Evolutionary conservation across 129 eudicot genomes (phyloP).

Genomic region (Pittosporum tobira): DNA sequence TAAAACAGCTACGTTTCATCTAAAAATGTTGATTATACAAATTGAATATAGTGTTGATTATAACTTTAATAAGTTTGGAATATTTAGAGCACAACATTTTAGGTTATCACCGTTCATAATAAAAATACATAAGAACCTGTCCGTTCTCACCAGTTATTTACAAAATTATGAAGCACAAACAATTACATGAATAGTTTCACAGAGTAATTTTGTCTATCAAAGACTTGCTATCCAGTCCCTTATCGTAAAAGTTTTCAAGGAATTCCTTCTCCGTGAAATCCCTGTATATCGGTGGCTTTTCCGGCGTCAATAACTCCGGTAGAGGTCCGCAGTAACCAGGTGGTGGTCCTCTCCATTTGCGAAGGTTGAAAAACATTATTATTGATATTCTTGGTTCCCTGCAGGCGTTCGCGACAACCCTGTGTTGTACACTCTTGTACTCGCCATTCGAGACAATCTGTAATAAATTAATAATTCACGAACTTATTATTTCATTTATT

Average conservation of each 20-base stretch:
- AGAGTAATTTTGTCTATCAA: neutral
- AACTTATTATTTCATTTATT: no score
- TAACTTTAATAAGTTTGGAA: no score
- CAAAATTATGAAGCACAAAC: no score
- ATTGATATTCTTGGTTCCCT: slow-evolving; percentile 13
- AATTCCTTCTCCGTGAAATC: slow-evolving; percentile 13
- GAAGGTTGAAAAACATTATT: slow-evolving; percentile 9
- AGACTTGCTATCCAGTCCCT: slow-evolving; percentile 18
- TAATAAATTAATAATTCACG: no score
- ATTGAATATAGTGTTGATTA: no score
- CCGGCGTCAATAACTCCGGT: slow-evolving; percentile 18
- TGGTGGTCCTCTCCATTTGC: slow-evolving; percentile 5
- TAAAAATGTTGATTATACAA: no score
- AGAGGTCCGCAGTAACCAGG: slow-evolving; percentile 10
- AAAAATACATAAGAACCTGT: no score
- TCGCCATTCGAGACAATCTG: slow-evolving; percentile 13
- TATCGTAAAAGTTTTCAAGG: slow-evolving; percentile 8
- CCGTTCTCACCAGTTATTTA: no score
- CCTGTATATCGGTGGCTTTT: slow-evolving; percentile 13
- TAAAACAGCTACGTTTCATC: no score
- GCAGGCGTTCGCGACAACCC: slow-evolving; percentile 15
- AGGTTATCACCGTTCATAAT: no score
- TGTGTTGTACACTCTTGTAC: slow-evolving; percentile 18
- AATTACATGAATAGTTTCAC: no score
- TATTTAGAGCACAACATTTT: no score